Base-by-base conservation (phyloP, 805 yeast species). In the Diddensiella santjacobensis region DNA sequence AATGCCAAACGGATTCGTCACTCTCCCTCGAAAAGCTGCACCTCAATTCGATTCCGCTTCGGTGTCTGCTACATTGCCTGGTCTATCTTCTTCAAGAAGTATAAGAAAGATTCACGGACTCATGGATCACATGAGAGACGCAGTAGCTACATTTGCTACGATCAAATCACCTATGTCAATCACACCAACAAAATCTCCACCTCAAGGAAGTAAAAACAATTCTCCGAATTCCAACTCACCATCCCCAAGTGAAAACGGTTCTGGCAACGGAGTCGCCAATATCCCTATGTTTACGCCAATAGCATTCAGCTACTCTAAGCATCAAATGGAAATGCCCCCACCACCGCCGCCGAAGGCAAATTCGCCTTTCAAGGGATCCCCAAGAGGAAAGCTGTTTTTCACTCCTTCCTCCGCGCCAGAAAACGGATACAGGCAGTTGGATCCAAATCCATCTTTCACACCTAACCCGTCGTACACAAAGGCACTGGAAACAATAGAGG, bases 31-130 rank as follows among this genome's bases (percentile, higher is more conserved):
- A 3, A 20, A 37, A 15, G 11, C 44, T 10, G 22, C 40, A 2
- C 10, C 45, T 26, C 38, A 24, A n/a, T 15, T 23, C 2, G 15
- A 13, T 35, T 8, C 38, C 17, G 20, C 8, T 8, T 15, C 38
- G 6, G 39, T 24, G 2, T n/a, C 43, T 29, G 31, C 29, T 23
- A 6, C 31, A 19, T 38, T 20, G 15, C 37, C 46, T 4, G 17
- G 47, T 18, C 47, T 60, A 38, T 23, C 60, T 4, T 54, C 64
- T 1, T 59, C 64, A 3, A 48, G 57, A 36, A 54, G 61, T 24
- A 50, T 62, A 40, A 54, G 61, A 17, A 55, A 56, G 35, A 58
- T 63, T 24, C 64, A 61, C 20, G 66, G 64, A 11, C 58, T 63
- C 44, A 48, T 62, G 22, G 61, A 59, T 42, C 65, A 61, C 40